Percentiles rank a stretch among this genome's conserved stretches.
These are phyloP conservation scores for Vanderwaltozyma polyspora DNA, from an alignment of 805 yeast genomes.

Conservation along the genomic window DNA sequence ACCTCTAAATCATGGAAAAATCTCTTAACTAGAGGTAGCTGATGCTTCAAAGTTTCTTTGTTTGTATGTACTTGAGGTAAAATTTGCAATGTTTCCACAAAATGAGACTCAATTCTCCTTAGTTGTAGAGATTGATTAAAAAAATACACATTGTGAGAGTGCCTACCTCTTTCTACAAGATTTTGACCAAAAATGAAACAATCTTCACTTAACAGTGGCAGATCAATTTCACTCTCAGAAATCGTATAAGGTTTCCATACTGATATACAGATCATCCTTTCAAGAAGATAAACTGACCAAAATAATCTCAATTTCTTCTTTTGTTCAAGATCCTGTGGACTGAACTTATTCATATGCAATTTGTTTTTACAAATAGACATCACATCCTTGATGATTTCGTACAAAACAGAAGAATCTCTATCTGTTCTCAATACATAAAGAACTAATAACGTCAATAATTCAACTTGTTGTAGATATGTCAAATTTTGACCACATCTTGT, in stretches of 20 bases:
- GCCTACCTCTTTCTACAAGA: too few species aligned
- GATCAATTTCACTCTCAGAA: slow-evolving; percentile 37
- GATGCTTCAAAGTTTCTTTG: slow-evolving; percentile 21
- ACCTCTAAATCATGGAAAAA: slow-evolving; percentile 44
- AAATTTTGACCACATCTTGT: slow-evolving; percentile 34
- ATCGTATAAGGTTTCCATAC: slow-evolving; percentile 50
- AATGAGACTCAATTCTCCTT: slow-evolving; percentile 48
- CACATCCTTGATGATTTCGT: slow-evolving; percentile 42
- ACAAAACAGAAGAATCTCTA: slow-evolving; percentile 43
- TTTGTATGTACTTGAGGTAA: slow-evolving; percentile 16
- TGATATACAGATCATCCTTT: slow-evolving; percentile 49
- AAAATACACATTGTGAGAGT: slow-evolving; percentile 30
- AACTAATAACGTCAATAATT: slow-evolving; percentile 40
- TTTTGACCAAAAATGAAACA: not conserved
- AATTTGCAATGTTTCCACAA: slow-evolving; percentile 42
- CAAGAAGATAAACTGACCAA: slow-evolving; percentile 53
- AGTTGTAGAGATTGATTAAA: slow-evolving; percentile 47
- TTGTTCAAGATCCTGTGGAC: slow-evolving; percentile 14
- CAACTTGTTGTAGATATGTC: slow-evolving; percentile 37
- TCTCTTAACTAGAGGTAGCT: slow-evolving; percentile 39
- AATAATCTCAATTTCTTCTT: slow-evolving; percentile 41
- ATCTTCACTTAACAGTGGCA: slow-evolving; percentile 32
- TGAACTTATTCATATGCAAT: slow-evolving; percentile 19
- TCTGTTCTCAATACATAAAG: slow-evolving; percentile 51
- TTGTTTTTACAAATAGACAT: slow-evolving; percentile 32